phyloP scores from a whole-genome alignment of 495 filamentous ascomycete genomes.

The Penicillium taxi region DNA sequence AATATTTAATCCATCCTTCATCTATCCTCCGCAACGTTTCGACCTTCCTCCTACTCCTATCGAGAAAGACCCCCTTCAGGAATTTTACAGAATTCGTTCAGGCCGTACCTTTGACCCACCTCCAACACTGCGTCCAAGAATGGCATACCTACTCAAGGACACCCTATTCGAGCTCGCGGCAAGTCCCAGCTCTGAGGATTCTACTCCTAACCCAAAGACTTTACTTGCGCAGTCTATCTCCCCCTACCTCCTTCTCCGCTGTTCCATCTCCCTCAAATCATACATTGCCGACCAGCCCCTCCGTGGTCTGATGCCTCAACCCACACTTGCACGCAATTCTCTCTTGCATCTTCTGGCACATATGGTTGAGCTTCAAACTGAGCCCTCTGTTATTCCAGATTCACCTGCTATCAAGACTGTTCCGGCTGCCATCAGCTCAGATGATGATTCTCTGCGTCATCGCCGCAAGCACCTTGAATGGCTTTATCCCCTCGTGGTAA shows the following conservation, averaged over 20 bases:
- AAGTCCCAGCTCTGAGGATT: slow-evolving; percentile 4
- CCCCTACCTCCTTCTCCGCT: slow-evolving; percentile 77
- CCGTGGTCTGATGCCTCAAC: slow-evolving; percentile 86
- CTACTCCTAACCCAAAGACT: slow-evolving; percentile 27
- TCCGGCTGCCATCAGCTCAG: slow-evolving; percentile 32
- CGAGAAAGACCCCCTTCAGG: slow-evolving; percentile 46
- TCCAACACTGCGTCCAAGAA: slow-evolving; percentile 56
- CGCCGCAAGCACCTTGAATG: slow-evolving; percentile 68
- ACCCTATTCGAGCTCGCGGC: slow-evolving; percentile 62
- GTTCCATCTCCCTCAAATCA: slow-evolving; percentile 65
- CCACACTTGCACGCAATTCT: slow-evolving; percentile 69
- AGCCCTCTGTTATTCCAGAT: slow-evolving; percentile 64
- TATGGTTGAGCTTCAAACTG: slow-evolving; percentile 58
- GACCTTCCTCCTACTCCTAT: slow-evolving; percentile 49
- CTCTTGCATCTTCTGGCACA: slow-evolving; percentile 60
- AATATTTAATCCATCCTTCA: slow-evolving; percentile 77
- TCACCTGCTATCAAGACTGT: slow-evolving; percentile 37
- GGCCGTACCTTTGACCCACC: slow-evolving; percentile 64
- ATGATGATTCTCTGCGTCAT: slow-evolving; percentile 7
- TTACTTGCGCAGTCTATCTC: slow-evolving; percentile 68
- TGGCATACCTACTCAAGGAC: slow-evolving; percentile 73
- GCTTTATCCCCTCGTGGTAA: slow-evolving; percentile 73
- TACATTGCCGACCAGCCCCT: slow-evolving; percentile 92
- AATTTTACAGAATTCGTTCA: slow-evolving; percentile 55
- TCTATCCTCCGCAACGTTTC: slow-evolving; percentile 58